Evolutionary conservation across 768 basidiomycete genomes (phyloP).

Genomic region (Dentipellis sp.): DNA sequence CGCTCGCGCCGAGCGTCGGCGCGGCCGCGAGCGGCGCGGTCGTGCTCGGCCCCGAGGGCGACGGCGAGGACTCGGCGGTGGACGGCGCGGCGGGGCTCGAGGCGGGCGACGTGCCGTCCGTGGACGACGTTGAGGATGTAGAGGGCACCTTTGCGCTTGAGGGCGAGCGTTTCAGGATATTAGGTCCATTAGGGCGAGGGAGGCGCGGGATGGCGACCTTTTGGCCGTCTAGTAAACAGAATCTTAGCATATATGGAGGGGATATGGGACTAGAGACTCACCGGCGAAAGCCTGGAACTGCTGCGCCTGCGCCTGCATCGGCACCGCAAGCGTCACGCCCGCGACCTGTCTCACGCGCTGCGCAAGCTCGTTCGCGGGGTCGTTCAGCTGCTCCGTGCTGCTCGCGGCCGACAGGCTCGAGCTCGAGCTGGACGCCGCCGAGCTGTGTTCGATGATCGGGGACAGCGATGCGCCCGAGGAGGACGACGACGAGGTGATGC

Average conservation of each 20-base stretch:
- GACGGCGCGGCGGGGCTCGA: slow-evolving; percentile 28
- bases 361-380: slow-evolving; percentile 27
- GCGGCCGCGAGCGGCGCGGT: slow-evolving; percentile 16
- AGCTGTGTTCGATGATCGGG: slow-evolving; percentile 31
- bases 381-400: slow-evolving; percentile 17
- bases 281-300: slow-evolving; percentile 20
- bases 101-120: slow-evolving; percentile 27
- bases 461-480: slow-evolving; percentile 48
- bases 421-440: slow-evolving; percentile 30
- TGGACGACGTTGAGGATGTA: slow-evolving; percentile 10
- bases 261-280: not conserved
- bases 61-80: slow-evolving; percentile 8
- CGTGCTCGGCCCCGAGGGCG: slow-evolving; percentile 7
- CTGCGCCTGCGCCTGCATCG: slow-evolving; percentile 26
- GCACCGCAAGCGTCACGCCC: slow-evolving; percentile 29
- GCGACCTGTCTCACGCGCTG: slow-evolving; percentile 27
- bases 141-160: slow-evolving; percentile 11
- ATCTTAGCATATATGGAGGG: not conserved
- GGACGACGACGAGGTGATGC: slow-evolving; percentile 45
- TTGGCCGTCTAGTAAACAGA: slow-evolving; percentile 13
- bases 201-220: slow-evolving; percentile 47
- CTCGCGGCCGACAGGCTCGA: slow-evolving; percentile 7
- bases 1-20: not conserved
- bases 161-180: slow-evolving; percentile 18
- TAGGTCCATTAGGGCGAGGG: slow-evolving; percentile 32